Evolutionary conservation across 768 basidiomycete genomes (phyloP).

Genomic region (Mycena albidolilacea): DNA sequence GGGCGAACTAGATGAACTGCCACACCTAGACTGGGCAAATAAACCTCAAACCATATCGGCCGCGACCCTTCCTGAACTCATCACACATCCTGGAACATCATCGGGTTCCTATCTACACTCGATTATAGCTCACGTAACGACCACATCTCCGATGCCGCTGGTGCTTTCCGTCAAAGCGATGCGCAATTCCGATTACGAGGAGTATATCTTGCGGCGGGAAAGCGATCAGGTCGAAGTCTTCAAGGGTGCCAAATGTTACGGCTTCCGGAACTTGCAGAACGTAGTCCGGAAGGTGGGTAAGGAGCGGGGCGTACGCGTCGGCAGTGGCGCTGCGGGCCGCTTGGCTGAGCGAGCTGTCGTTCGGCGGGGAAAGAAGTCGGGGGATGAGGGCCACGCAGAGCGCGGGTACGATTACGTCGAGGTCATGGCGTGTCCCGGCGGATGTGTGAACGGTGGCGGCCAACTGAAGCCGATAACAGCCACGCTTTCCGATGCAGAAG

Average conservation of each 20-base stretch:
- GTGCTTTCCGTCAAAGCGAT: constrained; percentile 69
- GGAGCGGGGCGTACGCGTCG: constrained; percentile 82
- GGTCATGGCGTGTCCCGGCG: constrained; percentile 99
- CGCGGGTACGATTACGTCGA: constrained; percentile 90
- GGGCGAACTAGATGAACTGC: constrained; percentile 60
- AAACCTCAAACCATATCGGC: constrained; percentile 32
- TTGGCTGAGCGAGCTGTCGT: constrained; percentile 50
- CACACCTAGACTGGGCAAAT: constrained; percentile 31
- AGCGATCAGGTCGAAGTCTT: constrained; percentile 73
- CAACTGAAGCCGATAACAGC: constrained; percentile 71
- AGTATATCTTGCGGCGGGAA: constrained; percentile 68
- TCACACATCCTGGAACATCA: constrained; percentile 86
- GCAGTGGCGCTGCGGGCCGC: constrained; percentile 76
- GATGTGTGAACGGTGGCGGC: constrained; percentile 98
- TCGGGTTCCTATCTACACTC: constrained; percentile 95
- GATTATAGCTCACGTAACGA: constrained; percentile 71
- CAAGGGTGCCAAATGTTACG: constrained; percentile 96
- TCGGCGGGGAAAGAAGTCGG: constrained; percentile 52
- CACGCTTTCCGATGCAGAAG: constrained; percentile 67
- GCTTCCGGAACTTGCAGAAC: constrained; percentile 97
- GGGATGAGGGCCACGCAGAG: constrained; percentile 53
- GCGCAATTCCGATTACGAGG: constrained; percentile 85
- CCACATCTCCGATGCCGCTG: constrained; percentile 60
- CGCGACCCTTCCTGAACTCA: constrained; percentile 74
- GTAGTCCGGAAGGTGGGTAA: constrained; percentile 94